Evolutionary conservation across 805 yeast genomes (phyloP).

Genomic region (Saccharomycopsis malanga): DNA sequence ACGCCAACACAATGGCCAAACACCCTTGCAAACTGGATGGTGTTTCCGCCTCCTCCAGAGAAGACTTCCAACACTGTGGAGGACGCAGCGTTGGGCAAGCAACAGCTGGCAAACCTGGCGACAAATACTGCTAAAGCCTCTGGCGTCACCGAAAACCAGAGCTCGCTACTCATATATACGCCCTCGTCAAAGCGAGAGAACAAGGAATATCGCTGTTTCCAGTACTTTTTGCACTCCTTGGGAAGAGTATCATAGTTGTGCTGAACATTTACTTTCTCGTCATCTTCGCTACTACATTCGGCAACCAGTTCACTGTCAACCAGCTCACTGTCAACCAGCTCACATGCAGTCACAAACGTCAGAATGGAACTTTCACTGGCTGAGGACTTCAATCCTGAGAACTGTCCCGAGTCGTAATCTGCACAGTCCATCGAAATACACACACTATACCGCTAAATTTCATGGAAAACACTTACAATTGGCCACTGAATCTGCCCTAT

Average conservation of each 20-base stretch:
- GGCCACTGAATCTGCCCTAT: no score
- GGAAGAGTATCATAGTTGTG: constrained; percentile 28
- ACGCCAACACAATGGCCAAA: constrained; percentile 56
- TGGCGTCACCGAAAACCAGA: constrained; percentile 88
- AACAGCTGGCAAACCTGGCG: constrained; percentile 45
- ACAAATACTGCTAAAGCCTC: constrained; percentile 59
- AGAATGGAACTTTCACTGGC: no score
- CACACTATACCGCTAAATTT: no score
- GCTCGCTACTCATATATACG: constrained; percentile 57
- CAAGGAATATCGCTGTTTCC: constrained; percentile 53
- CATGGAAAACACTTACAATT: no score
- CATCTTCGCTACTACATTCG: not conserved
- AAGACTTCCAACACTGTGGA: constrained; percentile 52
- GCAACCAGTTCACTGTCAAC: not conserved
- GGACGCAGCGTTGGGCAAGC: constrained; percentile 43
- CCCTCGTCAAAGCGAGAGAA: constrained; percentile 65
- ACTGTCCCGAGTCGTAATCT: no score
- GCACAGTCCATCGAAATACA: no score
- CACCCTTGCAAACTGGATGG: constrained; percentile 61
- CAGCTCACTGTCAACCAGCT: not conserved
- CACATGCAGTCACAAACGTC: no score
- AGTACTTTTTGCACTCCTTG: constrained; percentile 41
- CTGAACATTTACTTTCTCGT: not conserved
- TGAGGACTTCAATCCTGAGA: not conserved
- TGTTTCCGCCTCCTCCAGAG: constrained; percentile 86